A percentile compares a stretch with the other conserved stretches of the same genome.
phyloP scores from a whole-genome alignment of 352 stramenopile genomes.

The Phytophthora europaea region DNA sequence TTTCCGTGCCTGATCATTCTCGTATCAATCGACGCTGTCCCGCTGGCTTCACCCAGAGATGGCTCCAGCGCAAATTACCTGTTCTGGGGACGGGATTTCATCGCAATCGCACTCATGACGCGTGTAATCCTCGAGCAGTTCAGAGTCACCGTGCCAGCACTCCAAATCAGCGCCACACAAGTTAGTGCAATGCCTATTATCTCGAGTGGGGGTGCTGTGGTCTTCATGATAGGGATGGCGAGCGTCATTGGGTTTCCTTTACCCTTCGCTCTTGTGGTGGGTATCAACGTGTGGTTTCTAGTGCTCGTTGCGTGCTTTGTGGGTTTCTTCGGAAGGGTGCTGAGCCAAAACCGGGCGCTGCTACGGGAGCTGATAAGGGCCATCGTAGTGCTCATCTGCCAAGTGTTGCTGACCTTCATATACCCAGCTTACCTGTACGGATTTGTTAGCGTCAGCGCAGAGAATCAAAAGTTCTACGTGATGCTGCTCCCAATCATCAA shows the following conservation, averaged over 20 bases:
- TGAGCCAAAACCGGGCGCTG: conserved; percentile 17
- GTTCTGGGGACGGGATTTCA: conserved; percentile 37
- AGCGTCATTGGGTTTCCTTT: conserved; percentile 48
- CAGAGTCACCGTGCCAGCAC: conserved; percentile 5
- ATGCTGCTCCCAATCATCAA: conserved; percentile 51
- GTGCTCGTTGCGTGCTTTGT: conserved; percentile 28
- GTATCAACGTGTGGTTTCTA: conserved; percentile 23
- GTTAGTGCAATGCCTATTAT: conserved; percentile 12
- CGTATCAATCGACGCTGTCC: conserved; percentile 10
- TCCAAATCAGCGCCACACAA: conserved; percentile 3
- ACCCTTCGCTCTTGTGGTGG: conserved; percentile 41
- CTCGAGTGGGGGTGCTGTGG: conserved; percentile 8
- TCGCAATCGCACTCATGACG: conserved; percentile 40
- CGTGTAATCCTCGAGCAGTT: conserved; percentile 44
- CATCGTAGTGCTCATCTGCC: conserved; percentile 31
- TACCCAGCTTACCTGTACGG: conserved; percentile 34
- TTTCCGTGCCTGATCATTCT: conserved; percentile 37
- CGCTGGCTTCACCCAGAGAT: background rate
- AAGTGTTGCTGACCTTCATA: conserved; percentile 46
- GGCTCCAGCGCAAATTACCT: conserved; percentile 43
- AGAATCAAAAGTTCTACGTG: conserved; percentile 33
- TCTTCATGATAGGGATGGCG: conserved; percentile 23
- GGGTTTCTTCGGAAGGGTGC: conserved; percentile 17
- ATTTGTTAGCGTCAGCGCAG: conserved; percentile 23
- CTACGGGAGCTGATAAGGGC: conserved; percentile 23